Percentiles rank a stretch among this genome's conserved stretches.
Conservation (phyloP, 208 protist species). For the Histomonas meleagridis region DNA sequence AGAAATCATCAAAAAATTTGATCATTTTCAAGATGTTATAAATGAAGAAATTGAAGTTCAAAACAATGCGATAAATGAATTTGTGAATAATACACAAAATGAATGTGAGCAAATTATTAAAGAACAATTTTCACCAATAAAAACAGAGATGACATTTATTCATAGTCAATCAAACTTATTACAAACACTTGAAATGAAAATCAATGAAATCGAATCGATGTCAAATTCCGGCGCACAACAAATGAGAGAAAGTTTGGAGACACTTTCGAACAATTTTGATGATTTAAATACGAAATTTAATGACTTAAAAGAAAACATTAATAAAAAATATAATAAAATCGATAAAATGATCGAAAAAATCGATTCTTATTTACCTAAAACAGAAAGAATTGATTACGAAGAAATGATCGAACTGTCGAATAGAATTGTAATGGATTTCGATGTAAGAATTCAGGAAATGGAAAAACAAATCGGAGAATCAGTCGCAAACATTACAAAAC, state of each 20-base stretch:
- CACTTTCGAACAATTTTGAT: too few relatives aligned
- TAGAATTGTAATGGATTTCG: background rate
- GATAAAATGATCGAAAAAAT: background rate
- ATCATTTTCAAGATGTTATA: background rate
- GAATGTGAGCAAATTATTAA: background rate
- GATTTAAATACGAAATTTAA: background rate
- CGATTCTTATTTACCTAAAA: background rate
- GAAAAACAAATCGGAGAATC: background rate
- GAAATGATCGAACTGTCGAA: background rate
- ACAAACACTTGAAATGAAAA: background rate
- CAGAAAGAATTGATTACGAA: background rate
- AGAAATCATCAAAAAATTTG: background rate
- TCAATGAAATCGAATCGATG: background rate
- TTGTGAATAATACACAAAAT: background rate
- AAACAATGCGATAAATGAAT: background rate
- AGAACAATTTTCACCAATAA: background rate
- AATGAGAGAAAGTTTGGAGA: background rate
- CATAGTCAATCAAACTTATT: background rate
- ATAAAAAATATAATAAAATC: background rate
- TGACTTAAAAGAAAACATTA: background rate
- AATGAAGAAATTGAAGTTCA: background rate
- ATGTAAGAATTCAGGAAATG: background rate
- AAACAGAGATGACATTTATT: background rate
- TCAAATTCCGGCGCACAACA: background rate
- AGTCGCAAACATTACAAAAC: background rate